These are phyloP conservation scores for Debaryomycetaceae sp. DNA, from an alignment of 1,139 yeast species.

Conservation along the genomic window DNA sequence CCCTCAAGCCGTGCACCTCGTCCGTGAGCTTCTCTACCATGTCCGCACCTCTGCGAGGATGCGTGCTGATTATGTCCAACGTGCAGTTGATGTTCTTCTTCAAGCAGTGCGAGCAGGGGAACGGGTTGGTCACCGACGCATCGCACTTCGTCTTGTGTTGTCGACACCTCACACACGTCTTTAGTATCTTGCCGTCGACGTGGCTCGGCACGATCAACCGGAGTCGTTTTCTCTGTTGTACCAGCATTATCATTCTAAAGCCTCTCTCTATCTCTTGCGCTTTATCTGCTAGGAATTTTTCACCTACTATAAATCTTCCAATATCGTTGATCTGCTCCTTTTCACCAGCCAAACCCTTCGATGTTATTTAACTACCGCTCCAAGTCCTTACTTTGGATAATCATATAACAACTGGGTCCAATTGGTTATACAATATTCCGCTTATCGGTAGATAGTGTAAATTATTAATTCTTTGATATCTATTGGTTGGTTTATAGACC, in stretches of 20 bases:
- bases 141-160: slow-evolving; percentile 66
- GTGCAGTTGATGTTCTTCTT: slow-evolving; percentile 51
- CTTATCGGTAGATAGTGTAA: slow-evolving; percentile 8
- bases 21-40: slow-evolving; percentile 27
- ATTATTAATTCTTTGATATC: slow-evolving; percentile 3
- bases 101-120: slow-evolving; percentile 55
- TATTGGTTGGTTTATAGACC: slow-evolving; percentile 8
- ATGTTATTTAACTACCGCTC: not conserved
- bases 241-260: slow-evolving; percentile 16
- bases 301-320: not conserved
- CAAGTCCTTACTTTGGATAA: not conserved
- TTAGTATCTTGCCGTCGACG: slow-evolving; percentile 30
- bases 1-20: slow-evolving; percentile 27
- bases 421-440: slow-evolving; percentile 4
- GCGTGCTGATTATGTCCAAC: slow-evolving; percentile 37
- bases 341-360: not conserved
- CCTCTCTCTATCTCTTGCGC: not conserved
- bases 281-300: not conserved
- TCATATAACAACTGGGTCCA: not conserved
- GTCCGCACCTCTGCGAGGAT: slow-evolving; percentile 28
- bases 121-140: slow-evolving; percentile 48
- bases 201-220: slow-evolving; percentile 18
- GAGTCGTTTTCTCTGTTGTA: slow-evolving; percentile 19
- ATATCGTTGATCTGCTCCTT: not conserved
- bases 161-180: slow-evolving; percentile 62